These are phyloP conservation scores for Sarocladium brachiariae DNA, from an alignment of 2,329 filamentous ascomycete species.

Conservation along the genomic window DNA sequence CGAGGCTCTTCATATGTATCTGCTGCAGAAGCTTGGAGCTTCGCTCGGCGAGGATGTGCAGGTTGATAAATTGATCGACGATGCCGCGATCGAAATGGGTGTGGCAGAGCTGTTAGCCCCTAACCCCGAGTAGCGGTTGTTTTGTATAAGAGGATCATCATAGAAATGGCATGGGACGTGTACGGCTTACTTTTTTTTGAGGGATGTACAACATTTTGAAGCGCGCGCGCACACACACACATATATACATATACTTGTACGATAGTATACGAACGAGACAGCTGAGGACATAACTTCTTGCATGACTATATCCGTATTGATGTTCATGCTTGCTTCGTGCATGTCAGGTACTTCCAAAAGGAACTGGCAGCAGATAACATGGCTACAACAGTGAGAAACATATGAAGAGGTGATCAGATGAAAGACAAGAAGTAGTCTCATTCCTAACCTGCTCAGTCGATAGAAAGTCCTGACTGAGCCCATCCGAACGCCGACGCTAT, in stretches of 20 bases:
- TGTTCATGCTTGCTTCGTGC: no score
- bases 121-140: background rate
- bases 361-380: no score
- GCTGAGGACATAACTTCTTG: background rate
- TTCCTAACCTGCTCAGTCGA: no score
- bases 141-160: no score
- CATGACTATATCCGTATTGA: background rate
- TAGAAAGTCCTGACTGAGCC: no score
- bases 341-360: no score
- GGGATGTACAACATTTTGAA: background rate
- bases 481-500: constrained; percentile 7
- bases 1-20: constrained; percentile 35
- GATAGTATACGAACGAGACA: constrained; percentile 11
- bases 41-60: constrained; percentile 15
- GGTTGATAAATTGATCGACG: constrained; percentile 20
- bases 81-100: constrained; percentile 36
- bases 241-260: background rate
- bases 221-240: background rate
- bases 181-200: background rate
- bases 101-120: constrained; percentile 27
- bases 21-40: constrained; percentile 33
- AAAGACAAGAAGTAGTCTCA: background rate
- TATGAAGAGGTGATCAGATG: no score
- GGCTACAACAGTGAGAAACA: no score
- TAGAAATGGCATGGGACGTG: background rate